Evolutionary conservation across 257 asterid genomes (phyloP).

Genomic region (Asclepias syriaca): DNA sequence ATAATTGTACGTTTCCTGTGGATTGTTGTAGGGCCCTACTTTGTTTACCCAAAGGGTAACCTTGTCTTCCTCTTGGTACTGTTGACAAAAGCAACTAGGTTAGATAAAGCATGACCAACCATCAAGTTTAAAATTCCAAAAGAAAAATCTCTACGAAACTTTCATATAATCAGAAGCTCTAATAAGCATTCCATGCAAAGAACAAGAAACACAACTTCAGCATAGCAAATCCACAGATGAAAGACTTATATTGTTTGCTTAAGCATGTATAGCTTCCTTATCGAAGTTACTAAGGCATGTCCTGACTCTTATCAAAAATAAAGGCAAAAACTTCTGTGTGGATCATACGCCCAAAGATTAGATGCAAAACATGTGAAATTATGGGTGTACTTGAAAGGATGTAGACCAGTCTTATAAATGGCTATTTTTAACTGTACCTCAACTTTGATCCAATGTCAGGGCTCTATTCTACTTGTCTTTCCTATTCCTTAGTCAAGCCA

Average conservation of each 20-base stretch:
- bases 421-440: background rate
- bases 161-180: background rate
- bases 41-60: slow-evolving; percentile 93
- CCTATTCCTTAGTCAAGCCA: background rate
- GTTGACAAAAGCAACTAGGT: slow-evolving; percentile 24
- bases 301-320: background rate
- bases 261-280: background rate
- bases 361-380: background rate
- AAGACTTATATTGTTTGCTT: background rate
- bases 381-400: too few species aligned
- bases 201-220: background rate
- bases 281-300: background rate
- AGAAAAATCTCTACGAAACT: background rate
- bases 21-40: slow-evolving; percentile 96
- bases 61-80: slow-evolving; percentile 69
- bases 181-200: background rate
- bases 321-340: background rate
- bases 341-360: background rate
- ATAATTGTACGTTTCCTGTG: slow-evolving; percentile 96
- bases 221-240: background rate
- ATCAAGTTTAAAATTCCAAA: background rate
- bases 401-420: background rate
- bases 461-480: too few species aligned
- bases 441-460: background rate
- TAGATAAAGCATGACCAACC: slow-evolving; percentile 8